Evolutionary conservation across 306 rosid genomes (phyloP), one percentile per base, ranked within the genome.

Genomic region (Cotoneaster glaucophyllus): DNA sequence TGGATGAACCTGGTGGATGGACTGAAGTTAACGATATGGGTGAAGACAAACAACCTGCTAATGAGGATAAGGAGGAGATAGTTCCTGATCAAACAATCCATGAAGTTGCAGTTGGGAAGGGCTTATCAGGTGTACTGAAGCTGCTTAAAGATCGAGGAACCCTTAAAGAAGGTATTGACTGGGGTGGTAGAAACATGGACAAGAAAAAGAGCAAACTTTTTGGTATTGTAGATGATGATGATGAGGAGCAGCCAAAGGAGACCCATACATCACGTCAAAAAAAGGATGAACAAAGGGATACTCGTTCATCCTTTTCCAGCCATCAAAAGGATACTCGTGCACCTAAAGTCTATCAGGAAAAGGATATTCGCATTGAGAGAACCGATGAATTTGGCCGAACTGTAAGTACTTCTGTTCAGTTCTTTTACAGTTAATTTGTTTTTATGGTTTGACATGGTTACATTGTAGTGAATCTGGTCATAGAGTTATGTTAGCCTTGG

Each of bases 141-240:
- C 86, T 95, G 62, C 96, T 95, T 80, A 87, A 95, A 82, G 97
- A 92, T 1, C 88, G 99, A 74, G 99, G 97, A 61, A 89, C 95
- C 39, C 96, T 95, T 53, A 95, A 95, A 84, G 97, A 95, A 87
- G 88, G 84, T 78, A 69, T 90, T 70, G 97, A 95, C 64, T 95
- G 97, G 97, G 97, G 99, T 80, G 99, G 99, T 77, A 92, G 97
- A 87, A 95, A 92, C 87, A 92, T 95, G 99, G 99, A 95, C 79
- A 95, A 95, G 89, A 95, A 93, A 82, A 95, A 90, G 84, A 87
- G 98, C 85, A 95, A 95, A 82, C 88, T 95, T 79, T 86, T 92
- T 74, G 99, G 97, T 78, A 83, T 95, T 3, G 76, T 90, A 21
- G 96, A 87, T 45, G 89, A 81, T 78, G 93, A 79, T 64, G 89